Percentiles rank a stretch among this genome's conserved stretches.
These are phyloP conservation scores for Ascochyta viciae-villosae DNA, from an alignment of 2,329 filamentous ascomycete genomes.

Conservation along the genomic window DNA sequence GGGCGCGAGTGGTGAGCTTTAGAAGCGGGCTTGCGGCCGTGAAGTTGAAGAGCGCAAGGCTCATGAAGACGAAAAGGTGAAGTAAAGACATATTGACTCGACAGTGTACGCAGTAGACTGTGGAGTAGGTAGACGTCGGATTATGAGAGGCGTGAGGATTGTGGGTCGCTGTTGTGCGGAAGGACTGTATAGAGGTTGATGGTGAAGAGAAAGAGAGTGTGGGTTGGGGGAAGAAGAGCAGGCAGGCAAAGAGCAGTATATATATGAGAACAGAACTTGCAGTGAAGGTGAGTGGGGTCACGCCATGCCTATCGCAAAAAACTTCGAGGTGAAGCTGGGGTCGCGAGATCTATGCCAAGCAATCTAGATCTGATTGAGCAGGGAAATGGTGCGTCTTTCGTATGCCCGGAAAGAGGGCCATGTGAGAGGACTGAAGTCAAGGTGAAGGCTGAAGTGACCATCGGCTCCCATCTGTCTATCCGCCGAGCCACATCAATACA, in stretches of 20 bases:
- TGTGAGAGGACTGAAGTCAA: background rate
- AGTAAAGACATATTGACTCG: background rate
- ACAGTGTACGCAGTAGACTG: background rate
- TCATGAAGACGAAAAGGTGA: background rate
- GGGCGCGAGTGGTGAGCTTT: background rate
- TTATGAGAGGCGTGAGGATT: background rate
- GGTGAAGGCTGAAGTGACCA: background rate
- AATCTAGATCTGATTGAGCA: background rate
- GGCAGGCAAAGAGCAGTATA: background rate
- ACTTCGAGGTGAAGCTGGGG: background rate
- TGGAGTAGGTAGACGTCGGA: background rate
- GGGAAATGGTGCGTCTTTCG: background rate
- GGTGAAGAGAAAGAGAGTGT: background rate
- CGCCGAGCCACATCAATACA: too few species aligned
- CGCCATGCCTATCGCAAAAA: background rate
- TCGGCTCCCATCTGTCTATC: too few species aligned
- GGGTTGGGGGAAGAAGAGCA: background rate
- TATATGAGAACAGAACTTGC: background rate
- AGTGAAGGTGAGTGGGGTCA: background rate
- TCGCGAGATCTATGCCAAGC: too few species aligned
- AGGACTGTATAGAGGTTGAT: background rate
- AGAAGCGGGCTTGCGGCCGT: background rate
- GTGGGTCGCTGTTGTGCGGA: background rate
- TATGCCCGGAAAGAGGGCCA: background rate
- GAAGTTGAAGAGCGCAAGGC: background rate